Percentiles rank a stretch among this genome's conserved stretches.
Conservation (phyloP, 176 grass and related monocot species). For the Musa schizocarpa region DNA sequence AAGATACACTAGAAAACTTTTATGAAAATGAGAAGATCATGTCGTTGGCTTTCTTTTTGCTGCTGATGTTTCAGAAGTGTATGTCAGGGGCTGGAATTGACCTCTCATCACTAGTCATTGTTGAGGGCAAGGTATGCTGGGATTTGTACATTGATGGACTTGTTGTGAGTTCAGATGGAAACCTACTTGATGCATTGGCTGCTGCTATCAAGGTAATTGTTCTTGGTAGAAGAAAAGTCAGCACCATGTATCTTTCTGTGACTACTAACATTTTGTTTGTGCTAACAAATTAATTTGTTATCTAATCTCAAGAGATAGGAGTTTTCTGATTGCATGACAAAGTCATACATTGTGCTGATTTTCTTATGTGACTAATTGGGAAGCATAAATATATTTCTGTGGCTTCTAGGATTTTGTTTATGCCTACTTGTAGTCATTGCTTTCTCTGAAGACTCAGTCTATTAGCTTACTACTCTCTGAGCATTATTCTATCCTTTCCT, state of each 20-base stretch:
- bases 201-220: slow-evolving; percentile 65
- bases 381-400: not conserved
- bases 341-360: not conserved
- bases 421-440: not conserved
- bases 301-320: not conserved
- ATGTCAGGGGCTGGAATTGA: slow-evolving; percentile 77
- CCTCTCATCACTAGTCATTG: slow-evolving; percentile 63
- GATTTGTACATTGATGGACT: slow-evolving; percentile 76
- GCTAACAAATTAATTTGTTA: not conserved
- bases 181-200: slow-evolving; percentile 79
- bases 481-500: no score
- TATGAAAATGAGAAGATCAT: not conserved
- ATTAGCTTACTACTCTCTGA: no score
- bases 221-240: not conserved
- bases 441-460: no score
- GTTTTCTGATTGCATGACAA: not conserved
- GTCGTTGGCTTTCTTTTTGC: not conserved
- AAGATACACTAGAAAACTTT: not conserved
- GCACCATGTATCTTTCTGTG: not conserved
- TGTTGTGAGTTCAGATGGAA: slow-evolving; percentile 92
- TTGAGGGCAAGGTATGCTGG: slow-evolving; percentile 93
- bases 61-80: slow-evolving; percentile 6
- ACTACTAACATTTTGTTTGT: not conserved
- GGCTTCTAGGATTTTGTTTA: not conserved
- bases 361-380: not conserved